Base-by-base conservation (phyloP, 768 basidiomycete genomes). In the Hygrocybe coccinea region DNA sequence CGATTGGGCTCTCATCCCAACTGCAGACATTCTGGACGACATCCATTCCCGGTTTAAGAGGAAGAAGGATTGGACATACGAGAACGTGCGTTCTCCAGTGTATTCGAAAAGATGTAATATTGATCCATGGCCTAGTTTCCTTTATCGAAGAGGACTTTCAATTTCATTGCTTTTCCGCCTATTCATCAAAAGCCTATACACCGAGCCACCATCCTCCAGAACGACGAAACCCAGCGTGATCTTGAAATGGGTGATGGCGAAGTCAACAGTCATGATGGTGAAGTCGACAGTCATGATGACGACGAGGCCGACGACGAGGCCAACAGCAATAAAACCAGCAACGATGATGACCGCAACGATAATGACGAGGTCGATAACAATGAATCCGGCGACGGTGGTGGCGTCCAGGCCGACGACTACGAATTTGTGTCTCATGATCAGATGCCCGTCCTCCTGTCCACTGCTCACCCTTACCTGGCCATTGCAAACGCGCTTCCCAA, bases 161-260 rank as follows among this genome's bases (percentile, higher is more conserved):
- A 43, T 25, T 54, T 54, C 44, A 22, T 54, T 3, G 15, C 9
- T 17, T 45, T 54, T 54, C 41, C 52, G 15, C 22, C 39, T n/a
- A 39, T 54, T 54, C n/a, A 39, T 19, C 38, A 52, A 34, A 52
- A 52, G 33, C 38, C 52, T 33, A 43, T 54, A 43, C 21, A 54
- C 41, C 36, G 41, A 43, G 36, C 21, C 14, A 54, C 52, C 9
- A 25, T 44, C 15, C 19, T 39, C 51, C n/a, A 41, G n/a, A 35
- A 39, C 12, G 52, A 54, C 50, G 50, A 51, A 37, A 21, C 14
- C 15, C 39, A 41, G 19, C 39, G 19, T n/a, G n/a, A n/a, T n/a
- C n/a, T n/a, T n/a, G n/a, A n/a, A n/a, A n/a, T n/a, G n/a, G n/a
- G n/a, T n/a, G n/a, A n/a, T n/a, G n/a, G n/a, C n/a, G n/a, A n/a